A percentile compares a stretch with the other conserved stretches of the same genome.
Evolutionary conservation across 2,329 filamentous ascomycete genomes (phyloP).

Genomic region (Curvularia sp.): DNA sequence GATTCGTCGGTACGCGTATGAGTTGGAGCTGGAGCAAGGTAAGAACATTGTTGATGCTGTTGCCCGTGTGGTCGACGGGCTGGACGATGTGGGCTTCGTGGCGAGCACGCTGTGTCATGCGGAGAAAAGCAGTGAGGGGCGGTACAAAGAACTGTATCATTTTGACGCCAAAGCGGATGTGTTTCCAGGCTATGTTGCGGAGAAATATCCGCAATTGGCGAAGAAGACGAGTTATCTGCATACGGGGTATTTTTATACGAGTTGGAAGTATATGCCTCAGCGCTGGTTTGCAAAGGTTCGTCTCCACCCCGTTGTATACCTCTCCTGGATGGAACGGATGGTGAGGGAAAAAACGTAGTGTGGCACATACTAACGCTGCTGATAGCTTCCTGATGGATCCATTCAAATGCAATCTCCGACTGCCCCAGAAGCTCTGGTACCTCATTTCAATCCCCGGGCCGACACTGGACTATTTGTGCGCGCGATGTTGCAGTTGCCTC

Average conservation of each 20-base stretch:
- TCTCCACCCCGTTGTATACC: neutral
- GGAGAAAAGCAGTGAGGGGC: neutral
- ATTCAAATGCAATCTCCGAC: neutral
- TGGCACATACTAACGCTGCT: neutral
- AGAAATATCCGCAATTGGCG: neutral
- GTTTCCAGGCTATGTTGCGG: neutral
- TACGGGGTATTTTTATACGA: neutral
- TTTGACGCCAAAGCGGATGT: neutral
- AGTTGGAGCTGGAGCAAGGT: neutral
- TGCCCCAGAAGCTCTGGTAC: neutral
- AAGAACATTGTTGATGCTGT: neutral
- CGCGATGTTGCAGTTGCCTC: neutral
- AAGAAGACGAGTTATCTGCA: neutral
- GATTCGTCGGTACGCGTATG: neutral
- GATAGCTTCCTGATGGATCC: neutral
- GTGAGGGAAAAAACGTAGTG: neutral
- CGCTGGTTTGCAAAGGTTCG: neutral
- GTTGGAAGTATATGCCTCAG: neutral
- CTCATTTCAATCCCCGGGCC: neutral
- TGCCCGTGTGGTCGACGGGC: neutral
- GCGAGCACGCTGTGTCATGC: neutral
- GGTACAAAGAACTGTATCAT: neutral
- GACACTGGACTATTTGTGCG: neutral
- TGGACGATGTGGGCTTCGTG: neutral
- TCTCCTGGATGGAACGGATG: neutral